Evolutionary conservation across 2,329 filamentous ascomycete species (phyloP).

Genomic region (Ceratocystis harringtonii): DNA sequence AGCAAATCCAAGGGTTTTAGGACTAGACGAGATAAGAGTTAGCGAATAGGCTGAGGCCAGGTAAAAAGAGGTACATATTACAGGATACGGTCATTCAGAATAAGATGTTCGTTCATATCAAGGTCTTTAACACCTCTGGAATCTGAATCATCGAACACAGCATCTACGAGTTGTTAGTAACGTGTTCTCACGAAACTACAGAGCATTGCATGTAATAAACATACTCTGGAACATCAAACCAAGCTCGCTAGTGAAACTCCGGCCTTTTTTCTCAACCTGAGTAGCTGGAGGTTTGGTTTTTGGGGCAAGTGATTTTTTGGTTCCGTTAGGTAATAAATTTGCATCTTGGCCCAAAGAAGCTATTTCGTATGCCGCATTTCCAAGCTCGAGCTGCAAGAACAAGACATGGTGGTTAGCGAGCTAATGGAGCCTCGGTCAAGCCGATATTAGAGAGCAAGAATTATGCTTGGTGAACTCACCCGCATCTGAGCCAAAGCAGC

Average conservation of each 20-base stretch:
- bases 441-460: neutral
- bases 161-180: neutral
- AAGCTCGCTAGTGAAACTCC: neutral
- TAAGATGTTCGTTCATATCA: neutral
- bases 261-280: neutral
- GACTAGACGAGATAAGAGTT: neutral
- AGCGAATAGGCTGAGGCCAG: no score
- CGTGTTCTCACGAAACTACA: neutral
- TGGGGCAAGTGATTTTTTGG: neutral
- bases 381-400: neutral
- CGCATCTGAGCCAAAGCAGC: neutral
- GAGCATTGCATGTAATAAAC: neutral
- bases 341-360: neutral
- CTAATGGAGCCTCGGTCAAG: neutral
- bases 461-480: neutral
- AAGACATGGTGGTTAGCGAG: neutral
- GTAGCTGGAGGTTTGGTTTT: neutral
- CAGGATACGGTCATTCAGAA: neutral
- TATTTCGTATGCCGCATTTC: neutral
- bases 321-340: neutral
- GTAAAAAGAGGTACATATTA: neutral
- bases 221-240: neutral
- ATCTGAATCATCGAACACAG: conserved; percentile 1
- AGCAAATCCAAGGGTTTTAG: neutral
- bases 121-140: neutral